A percentile compares a stretch with the other conserved stretches of the same genome.
Evolutionary conservation across 768 basidiomycete genomes (phyloP).

Genomic region (Leucogyrophana mollusca): DNA sequence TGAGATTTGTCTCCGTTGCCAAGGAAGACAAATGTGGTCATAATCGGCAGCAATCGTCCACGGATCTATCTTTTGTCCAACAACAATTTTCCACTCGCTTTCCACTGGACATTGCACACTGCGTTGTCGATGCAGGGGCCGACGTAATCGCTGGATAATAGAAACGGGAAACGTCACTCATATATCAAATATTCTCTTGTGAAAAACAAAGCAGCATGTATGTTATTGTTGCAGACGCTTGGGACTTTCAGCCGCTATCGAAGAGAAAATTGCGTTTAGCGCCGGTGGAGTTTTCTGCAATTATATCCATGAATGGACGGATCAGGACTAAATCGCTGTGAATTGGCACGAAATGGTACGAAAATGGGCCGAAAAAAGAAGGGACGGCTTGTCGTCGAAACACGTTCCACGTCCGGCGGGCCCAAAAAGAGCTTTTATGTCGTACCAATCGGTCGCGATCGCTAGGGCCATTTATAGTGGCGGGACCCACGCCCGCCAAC

Average conservation of each 20-base stretch:
- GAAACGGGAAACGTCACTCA: slow-evolving; percentile 10
- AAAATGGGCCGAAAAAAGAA: slow-evolving; percentile 24
- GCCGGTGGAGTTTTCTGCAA: background rate
- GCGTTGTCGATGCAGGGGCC: background rate
- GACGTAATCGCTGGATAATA: slow-evolving; percentile 2
- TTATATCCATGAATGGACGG: slow-evolving; percentile 2
- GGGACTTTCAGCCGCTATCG: no score
- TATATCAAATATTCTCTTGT: slow-evolving; percentile 4
- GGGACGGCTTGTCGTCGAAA: slow-evolving; percentile 57
- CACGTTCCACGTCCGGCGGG: slow-evolving; percentile 78
- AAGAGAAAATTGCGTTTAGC: background rate
- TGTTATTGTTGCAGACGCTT: no score
- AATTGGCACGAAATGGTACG: slow-evolving; percentile 17
- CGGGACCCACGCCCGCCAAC: slow-evolving; percentile 40
- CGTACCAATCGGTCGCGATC: slow-evolving; percentile 49
- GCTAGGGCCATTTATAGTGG: slow-evolving; percentile 50
- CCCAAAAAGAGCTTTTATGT: slow-evolving; percentile 51
- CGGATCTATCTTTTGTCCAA: background rate
- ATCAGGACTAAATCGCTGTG: slow-evolving; percentile 17
- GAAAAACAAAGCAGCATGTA: slow-evolving; percentile 1
- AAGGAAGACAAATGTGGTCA: slow-evolving; percentile 14
- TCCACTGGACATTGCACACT: background rate
- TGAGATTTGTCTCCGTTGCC: slow-evolving; percentile 19
- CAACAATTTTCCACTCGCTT: background rate
- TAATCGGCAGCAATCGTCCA: slow-evolving; percentile 4